Evolutionary conservation across 2,329 filamentous ascomycete species (phyloP).

Genomic region (Zymoseptoria pseudotritici): DNA sequence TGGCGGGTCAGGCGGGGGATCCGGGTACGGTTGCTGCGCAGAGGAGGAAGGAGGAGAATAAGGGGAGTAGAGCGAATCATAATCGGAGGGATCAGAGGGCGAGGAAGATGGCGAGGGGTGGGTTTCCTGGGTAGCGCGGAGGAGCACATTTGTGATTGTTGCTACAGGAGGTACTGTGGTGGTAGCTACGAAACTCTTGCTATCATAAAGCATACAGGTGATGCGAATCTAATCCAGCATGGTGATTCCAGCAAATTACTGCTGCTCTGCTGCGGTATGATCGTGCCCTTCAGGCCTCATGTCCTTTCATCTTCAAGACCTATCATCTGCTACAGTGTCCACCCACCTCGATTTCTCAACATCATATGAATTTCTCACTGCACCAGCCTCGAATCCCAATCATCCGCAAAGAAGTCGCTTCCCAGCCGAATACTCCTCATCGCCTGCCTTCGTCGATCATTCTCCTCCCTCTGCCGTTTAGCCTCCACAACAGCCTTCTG

Average conservation of each 20-base stretch:
- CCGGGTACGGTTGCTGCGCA: constrained; percentile 64
- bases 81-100: constrained; percentile 66
- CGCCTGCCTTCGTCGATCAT: constrained; percentile 16
- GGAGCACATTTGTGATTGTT: background rate
- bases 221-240: background rate
- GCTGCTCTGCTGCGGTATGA: too few relatives aligned
- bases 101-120: constrained; percentile 54
- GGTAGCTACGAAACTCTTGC: background rate
- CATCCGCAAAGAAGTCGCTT: constrained; percentile 23
- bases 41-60: constrained; percentile 64
- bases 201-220: background rate
- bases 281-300: background rate
- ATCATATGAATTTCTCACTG: background rate
- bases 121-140: constrained; percentile 35
- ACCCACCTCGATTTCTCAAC: too few relatives aligned
- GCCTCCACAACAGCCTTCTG: constrained; percentile 28
- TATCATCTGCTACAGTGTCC: too few relatives aligned
- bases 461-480: constrained; percentile 16
- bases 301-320: background rate
- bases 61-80: constrained; percentile 76
- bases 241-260: too few relatives aligned
- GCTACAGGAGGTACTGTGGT: background rate
- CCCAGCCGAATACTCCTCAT: constrained; percentile 18
- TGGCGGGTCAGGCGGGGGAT: constrained; percentile 59
- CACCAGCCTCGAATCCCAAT: constrained; percentile 21